phyloP scores from a whole-genome alignment of 495 filamentous ascomycete genomes.

The Aspergillus mulundensis region DNA sequence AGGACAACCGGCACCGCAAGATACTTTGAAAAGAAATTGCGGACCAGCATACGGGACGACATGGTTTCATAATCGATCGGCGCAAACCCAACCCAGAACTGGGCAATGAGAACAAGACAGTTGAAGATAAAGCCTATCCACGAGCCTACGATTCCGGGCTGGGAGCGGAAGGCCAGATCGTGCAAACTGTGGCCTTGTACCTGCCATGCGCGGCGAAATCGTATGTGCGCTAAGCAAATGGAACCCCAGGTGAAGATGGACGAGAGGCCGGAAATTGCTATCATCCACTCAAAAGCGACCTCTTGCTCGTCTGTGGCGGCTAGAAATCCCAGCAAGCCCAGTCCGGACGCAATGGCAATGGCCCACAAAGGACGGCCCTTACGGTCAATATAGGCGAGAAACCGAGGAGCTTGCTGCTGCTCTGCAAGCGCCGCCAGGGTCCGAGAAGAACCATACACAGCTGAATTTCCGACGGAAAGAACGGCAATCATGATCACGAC shows the following conservation, averaged over 20 bases:
- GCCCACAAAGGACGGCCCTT: slow-evolving; percentile 74
- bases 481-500: slow-evolving; percentile 86
- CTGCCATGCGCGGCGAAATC: slow-evolving; percentile 80
- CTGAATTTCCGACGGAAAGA: slow-evolving; percentile 80
- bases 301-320: slow-evolving; percentile 61
- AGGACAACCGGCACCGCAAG: slow-evolving; percentile 81
- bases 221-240: slow-evolving; percentile 85
- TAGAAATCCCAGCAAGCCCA: slow-evolving; percentile 78
- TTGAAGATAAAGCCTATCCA: slow-evolving; percentile 83
- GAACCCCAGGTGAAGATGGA: slow-evolving; percentile 93
- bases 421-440: slow-evolving; percentile 84
- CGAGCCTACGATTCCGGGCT: slow-evolving; percentile 75
- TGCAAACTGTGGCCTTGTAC: slow-evolving; percentile 63
- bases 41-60: slow-evolving; percentile 39
- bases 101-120: slow-evolving; percentile 74
- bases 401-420: slow-evolving; percentile 72
- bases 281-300: slow-evolving; percentile 78
- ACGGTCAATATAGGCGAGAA: slow-evolving; percentile 79
- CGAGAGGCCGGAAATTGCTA: slow-evolving; percentile 82
- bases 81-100: slow-evolving; percentile 89
- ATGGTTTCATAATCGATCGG: slow-evolving; percentile 58
- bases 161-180: slow-evolving; percentile 76
- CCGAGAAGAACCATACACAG: slow-evolving; percentile 81
- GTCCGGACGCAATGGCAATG: slow-evolving; percentile 60
- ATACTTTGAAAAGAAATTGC: slow-evolving; percentile 73